Evolutionary conservation across 495 filamentous ascomycete genomes (phyloP), one percentile per base, ranked within the genome.

Genomic region (Xylaria castorea): DNA sequence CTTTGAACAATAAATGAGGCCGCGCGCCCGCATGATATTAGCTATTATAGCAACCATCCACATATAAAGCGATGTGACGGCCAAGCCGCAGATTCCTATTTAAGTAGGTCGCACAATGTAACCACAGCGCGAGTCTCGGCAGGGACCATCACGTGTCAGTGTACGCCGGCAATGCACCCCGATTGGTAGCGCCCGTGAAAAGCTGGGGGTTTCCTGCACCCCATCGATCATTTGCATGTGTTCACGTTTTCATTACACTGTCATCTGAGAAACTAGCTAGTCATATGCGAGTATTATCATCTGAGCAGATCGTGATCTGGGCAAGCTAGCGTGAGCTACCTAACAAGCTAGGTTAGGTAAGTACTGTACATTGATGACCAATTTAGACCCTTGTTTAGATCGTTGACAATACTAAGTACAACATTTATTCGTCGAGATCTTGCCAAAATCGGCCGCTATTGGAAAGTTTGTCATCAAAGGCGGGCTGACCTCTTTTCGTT

Each of bases 161-260:
- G 38, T 36, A 14, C 20, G 18, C 30, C 16, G 46, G 27, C 9
- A n/a, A 22, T 3, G 7, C 27, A 20, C 12, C 32, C 64, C 1
- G 46, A 67, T 53, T 67, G 46, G 64, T 32, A 5, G 64, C 32
- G 4, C 44, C 64, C 44, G 5, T 27, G 18, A 25, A 67, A 53
- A 8, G 27, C 46, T 27, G 16, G 16, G 64, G 32, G 42, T 1
- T 34, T 36, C 25, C 48, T 40, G 48, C 48, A 38, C 44, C 48
- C 12, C 38, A 20, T 2, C 32, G 6, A 25, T 20, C n/a, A 30
- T 40, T 62, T 62, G 36, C 60, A 62, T 65, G 14, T 42, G 27
- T 50, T 66, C 40, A n/a, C 6, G 36, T 5, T 32, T 40, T n/a
- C 5, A 51, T 51, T 20, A 8, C 14, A n/a, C 22, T 7, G 44